Base-by-base conservation (phyloP, 2,329 filamentous ascomycete species). In the Chaetomium sp. region DNA sequence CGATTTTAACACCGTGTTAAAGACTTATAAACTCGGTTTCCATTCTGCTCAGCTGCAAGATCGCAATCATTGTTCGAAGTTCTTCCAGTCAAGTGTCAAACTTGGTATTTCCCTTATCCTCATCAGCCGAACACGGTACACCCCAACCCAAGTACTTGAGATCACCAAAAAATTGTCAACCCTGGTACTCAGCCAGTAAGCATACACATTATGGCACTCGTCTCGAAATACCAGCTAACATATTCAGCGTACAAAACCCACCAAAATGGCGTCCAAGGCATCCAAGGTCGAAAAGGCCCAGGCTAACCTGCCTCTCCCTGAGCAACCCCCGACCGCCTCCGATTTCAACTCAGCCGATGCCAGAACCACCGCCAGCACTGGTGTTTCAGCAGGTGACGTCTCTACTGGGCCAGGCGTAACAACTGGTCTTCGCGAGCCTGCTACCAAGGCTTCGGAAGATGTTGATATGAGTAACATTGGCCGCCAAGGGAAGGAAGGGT, bases 341-440 rank as follows among this genome's bases (percentile, higher is more conserved):
- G 88, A 94, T 76, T 91, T 84, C 79, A 84, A 91, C 69, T 89
- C 86, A 0, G 76, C 80, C 50, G 87, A 92, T 65, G 78, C 78
- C 36, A 88, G 67, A 87, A 89, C 67, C 37, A 52, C 37, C 5
- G 40, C 86, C 60, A 81, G 84, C 38, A 86, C 86, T 19, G 71
- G 78, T 53, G 63, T 77, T 1, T 66, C 71, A 19, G 69, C 79
- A 62, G 79, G 74, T 52, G 76, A 79, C 59, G 71, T 84, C 46
- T 80, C 81, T 4, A 76, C 75, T 0, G 76, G 74, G 41, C 70
- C 70, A 19, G 75, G 70, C 2, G 72, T 79, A 10, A 71, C 76
- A 38, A 71, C 75, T 32, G 82, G 81, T 6, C 71, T 87, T 50
- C 74, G 80, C 19, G 82, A 74, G 56, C 81, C 83, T 3, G 80